Evolutionary conservation across 2,329 filamentous ascomycete species (phyloP).

Genomic region (Alternaria longipes): DNA sequence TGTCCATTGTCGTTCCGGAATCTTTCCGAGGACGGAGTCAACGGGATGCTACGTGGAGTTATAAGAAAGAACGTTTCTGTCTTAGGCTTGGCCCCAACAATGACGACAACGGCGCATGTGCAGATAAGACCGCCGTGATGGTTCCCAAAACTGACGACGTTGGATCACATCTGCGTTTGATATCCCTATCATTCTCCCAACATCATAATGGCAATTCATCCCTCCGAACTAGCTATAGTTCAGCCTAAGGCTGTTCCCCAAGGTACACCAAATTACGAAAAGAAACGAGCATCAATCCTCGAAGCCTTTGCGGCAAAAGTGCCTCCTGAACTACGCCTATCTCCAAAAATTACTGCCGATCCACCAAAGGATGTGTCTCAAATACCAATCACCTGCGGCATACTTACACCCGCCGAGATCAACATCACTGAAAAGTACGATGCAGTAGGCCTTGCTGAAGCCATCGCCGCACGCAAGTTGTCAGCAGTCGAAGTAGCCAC

Average conservation of each 20-base stretch:
- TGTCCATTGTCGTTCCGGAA: not conserved
- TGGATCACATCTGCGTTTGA: not conserved
- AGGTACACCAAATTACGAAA: slow-evolving; percentile 31
- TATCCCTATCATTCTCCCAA: not conserved
- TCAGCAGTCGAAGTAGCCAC: slow-evolving; percentile 53
- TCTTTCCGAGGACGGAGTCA: not conserved
- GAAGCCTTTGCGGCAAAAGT: slow-evolving; percentile 27
- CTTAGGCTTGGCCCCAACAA: not conserved
- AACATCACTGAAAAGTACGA: slow-evolving; percentile 61
- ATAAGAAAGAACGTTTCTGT: not conserved
- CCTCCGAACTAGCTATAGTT: slow-evolving; percentile 15
- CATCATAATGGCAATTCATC: slow-evolving; percentile 10
- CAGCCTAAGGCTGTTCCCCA: slow-evolving; percentile 24
- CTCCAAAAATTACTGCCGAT: slow-evolving; percentile 16
- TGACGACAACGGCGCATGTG: not conserved
- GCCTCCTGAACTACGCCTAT: slow-evolving; percentile 20
- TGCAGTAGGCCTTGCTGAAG: slow-evolving; percentile 53
- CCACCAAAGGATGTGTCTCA: slow-evolving; percentile 31
- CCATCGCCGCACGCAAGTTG: slow-evolving; percentile 49
- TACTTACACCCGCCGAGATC: slow-evolving; percentile 58
- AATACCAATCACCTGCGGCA: slow-evolving; percentile 48
- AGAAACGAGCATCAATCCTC: slow-evolving; percentile 24
- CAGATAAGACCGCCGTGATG: not conserved
- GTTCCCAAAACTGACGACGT: not conserved
- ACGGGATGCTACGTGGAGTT: not conserved